phyloP scores from a whole-genome alignment of 2,329 filamentous ascomycete genomes.

The Fusarium kyushuense region DNA sequence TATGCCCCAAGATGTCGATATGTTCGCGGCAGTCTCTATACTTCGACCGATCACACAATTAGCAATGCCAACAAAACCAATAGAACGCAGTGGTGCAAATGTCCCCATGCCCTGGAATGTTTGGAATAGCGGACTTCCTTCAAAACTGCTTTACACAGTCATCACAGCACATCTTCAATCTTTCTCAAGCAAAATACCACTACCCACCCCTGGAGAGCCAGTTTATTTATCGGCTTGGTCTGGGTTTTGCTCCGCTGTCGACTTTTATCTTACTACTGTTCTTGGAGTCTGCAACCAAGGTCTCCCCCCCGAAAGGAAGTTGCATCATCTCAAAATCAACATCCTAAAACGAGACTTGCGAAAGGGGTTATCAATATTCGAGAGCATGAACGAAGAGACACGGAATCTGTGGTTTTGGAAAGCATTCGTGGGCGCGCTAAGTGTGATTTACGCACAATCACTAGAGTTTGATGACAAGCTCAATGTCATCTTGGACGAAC shows the following conservation, averaged over 20 bases:
- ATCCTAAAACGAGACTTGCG: neutral
- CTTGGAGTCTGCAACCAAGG: neutral
- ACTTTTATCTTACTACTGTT: neutral
- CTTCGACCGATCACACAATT: neutral
- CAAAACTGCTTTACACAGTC: neutral
- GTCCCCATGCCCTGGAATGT: neutral
- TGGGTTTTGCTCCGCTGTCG: neutral
- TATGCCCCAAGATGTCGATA: neutral
- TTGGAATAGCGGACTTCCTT: neutral
- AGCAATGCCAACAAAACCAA: neutral
- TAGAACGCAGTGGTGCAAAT: rapidly evolving
- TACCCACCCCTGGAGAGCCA: neutral
- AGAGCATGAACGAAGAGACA: neutral
- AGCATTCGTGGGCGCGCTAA: neutral
- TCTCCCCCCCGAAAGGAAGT: neutral
- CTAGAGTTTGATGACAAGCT: neutral
- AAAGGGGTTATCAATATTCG: neutral
- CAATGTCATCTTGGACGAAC: neutral
- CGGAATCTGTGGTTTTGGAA: conserved; percentile 1
- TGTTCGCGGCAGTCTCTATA: neutral
- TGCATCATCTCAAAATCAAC: neutral
- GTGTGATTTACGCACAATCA: neutral
- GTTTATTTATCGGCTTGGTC: neutral
- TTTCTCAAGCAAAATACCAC: neutral
- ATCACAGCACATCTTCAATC: neutral